phyloP scores from a whole-genome alignment of 2,329 filamentous ascomycete species.

The Diaporthe helianthi region DNA sequence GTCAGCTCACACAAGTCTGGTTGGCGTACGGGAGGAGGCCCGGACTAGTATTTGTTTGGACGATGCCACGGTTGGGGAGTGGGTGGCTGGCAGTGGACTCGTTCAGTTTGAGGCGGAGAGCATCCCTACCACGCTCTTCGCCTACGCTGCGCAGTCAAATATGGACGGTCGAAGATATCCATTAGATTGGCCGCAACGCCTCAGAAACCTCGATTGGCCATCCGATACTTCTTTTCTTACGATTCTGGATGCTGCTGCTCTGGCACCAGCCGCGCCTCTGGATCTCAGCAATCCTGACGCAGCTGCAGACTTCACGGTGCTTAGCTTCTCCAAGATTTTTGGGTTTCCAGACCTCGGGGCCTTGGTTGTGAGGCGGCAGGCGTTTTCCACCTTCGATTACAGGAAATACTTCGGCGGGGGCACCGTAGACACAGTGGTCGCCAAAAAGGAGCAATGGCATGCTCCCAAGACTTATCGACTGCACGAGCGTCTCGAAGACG shows the following conservation, averaged over 20 bases:
- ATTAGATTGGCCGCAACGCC: conserved; percentile 66
- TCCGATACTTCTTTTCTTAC: conserved; percentile 60
- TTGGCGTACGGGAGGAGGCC: conserved; percentile 81
- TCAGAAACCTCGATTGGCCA: conserved; percentile 46
- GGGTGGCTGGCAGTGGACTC: conserved; percentile 58
- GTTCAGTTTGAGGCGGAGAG: conserved; percentile 39
- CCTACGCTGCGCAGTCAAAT: conserved; percentile 91
- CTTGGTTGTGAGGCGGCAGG: conserved; percentile 78
- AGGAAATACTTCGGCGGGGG: conserved; percentile 92
- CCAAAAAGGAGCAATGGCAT: conserved; percentile 82
- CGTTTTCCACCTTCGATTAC: conserved; percentile 67
- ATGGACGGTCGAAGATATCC: conserved; percentile 84
- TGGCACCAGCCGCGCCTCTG: conserved; percentile 78
- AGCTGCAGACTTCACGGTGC: conserved; percentile 82
- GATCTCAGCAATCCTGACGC: conserved; percentile 67
- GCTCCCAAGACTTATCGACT: conserved; percentile 73
- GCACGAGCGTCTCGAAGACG: conserved; percentile 88
- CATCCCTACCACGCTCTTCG: conserved; percentile 61
- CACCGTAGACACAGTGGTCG: conserved; percentile 89
- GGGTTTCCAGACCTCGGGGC: conserved; percentile 92
- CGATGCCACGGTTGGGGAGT: conserved; percentile 68
- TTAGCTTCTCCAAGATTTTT: conserved; percentile 98
- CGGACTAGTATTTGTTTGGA: conserved; percentile 69
- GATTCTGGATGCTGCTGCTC: conserved; percentile 83
- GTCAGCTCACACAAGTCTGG: conserved; percentile 84